phyloP scores from a whole-genome alignment of 345 rosid genomes.

The Gossypium raimondii region DNA sequence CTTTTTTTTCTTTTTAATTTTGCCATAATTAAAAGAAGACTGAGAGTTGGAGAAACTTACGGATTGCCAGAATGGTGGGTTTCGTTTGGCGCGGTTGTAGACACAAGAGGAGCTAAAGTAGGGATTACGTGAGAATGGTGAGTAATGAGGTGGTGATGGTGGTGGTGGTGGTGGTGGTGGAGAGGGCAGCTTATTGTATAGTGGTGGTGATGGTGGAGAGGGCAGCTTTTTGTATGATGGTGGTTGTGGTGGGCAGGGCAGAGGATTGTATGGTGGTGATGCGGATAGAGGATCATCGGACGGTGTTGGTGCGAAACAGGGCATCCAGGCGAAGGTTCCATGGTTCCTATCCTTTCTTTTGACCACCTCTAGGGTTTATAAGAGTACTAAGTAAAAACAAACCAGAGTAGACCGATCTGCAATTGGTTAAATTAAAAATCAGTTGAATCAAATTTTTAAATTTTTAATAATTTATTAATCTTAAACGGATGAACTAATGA shows the following conservation, averaged over 20 bases:
- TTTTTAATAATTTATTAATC: too few species aligned
- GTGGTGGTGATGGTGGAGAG: neutral
- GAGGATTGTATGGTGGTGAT: neutral
- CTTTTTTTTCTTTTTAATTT: neutral
- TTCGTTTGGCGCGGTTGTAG: neutral
- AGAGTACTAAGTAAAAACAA: neutral
- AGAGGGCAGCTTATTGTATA: neutral
- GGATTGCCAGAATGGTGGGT: neutral
- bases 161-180: constrained; percentile 2
- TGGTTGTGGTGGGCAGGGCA: neutral
- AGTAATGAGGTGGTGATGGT: constrained; percentile 11
- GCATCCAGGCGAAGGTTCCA: constrained; percentile 15
- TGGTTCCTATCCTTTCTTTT: neutral
- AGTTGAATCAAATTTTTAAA: too few species aligned
- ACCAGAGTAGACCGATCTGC: too few species aligned
- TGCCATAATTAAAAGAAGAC: neutral
- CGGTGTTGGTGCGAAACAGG: neutral
- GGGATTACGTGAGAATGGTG: constrained; percentile 10
- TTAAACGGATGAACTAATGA: rapidly evolving
- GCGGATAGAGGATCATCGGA: neutral
- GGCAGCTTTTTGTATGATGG: neutral
- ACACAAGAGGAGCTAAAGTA: neutral
- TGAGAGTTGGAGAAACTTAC: constrained; percentile 21
- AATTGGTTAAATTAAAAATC: too few species aligned
- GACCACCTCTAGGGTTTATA: neutral